Evolutionary conservation across 768 basidiomycete species (phyloP).

Genomic region (Calocera cornea): DNA sequence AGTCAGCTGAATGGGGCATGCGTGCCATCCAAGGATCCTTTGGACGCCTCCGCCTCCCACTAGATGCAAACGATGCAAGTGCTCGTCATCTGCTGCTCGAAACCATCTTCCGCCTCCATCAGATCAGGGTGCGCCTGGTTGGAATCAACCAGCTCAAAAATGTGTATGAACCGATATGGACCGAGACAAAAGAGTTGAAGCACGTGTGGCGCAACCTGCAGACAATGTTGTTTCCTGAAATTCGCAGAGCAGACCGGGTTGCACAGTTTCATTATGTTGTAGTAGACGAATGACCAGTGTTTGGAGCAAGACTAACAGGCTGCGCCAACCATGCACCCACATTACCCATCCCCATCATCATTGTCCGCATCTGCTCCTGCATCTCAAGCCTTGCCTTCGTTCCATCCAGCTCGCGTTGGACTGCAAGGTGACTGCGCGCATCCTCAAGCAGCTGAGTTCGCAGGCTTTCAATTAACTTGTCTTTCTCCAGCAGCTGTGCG

Average conservation of each 20-base stretch:
- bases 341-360: background rate
- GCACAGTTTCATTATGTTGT: conserved; percentile 21
- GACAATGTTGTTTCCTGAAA: conserved; percentile 29
- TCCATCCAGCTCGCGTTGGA: background rate
- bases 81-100: conserved; percentile 26
- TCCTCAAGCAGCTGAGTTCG: background rate
- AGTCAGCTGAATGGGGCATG: conserved; percentile 44
- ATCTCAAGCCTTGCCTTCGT: background rate
- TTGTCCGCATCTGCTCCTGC: background rate
- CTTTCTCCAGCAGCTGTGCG: background rate
- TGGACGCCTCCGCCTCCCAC: conserved; percentile 32
- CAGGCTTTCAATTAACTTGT: background rate
- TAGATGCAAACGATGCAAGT: conserved; percentile 24
- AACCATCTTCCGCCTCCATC: conserved; percentile 24
- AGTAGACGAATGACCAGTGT: background rate
- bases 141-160: conserved; percentile 24
- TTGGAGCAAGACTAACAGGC: background rate
- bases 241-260: conserved; percentile 25
- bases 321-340: background rate
- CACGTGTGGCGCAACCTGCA: conserved; percentile 28
- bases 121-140: conserved; percentile 21
- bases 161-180: conserved; percentile 33
- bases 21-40: conserved; percentile 34
- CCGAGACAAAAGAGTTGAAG: conserved; percentile 12
- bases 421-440: background rate